Percentiles rank a stretch among this genome's conserved stretches.
phyloP scores from a whole-genome alignment of 2,329 filamentous ascomycete species.

The Colletotrichum sansevieriae region DNA sequence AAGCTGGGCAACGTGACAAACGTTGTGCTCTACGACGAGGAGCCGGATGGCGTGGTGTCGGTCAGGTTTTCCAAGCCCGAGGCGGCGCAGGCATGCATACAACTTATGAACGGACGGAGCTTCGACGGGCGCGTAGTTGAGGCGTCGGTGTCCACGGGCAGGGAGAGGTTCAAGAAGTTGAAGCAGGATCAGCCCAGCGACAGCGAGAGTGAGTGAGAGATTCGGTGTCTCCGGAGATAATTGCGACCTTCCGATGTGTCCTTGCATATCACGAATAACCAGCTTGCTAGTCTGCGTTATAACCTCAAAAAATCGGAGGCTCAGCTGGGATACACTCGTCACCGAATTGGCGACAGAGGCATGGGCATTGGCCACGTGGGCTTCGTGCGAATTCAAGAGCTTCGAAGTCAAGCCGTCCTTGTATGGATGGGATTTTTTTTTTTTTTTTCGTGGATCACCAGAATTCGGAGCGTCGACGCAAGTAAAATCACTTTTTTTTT shows the following conservation, averaged over 20 bases:
- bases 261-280: no score
- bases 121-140: conserved; percentile 81
- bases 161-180: conserved; percentile 80
- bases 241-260: no score
- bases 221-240: no score
- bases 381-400: no score
- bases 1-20: conserved; percentile 92
- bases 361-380: no score
- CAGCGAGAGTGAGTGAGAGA: conserved; percentile 48
- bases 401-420: neutral
- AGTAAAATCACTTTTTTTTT: neutral
- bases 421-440: conserved; percentile 2
- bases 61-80: conserved; percentile 83
- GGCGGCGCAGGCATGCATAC: conserved; percentile 79
- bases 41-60: conserved; percentile 85
- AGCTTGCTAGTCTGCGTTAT: no score
- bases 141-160: conserved; percentile 78
- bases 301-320: no score
- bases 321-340: no score
- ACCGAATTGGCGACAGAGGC: no score
- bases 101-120: conserved; percentile 82
- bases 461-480: neutral
- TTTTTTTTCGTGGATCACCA: neutral
- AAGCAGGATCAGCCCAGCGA: conserved; percentile 66
- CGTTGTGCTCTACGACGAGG: conserved; percentile 89